Percentiles rank a stretch among this genome's conserved stretches.
These are phyloP conservation scores for Rugonectria rugulosa DNA, from an alignment of 2,329 filamentous ascomycete genomes.

Conservation along the genomic window DNA sequence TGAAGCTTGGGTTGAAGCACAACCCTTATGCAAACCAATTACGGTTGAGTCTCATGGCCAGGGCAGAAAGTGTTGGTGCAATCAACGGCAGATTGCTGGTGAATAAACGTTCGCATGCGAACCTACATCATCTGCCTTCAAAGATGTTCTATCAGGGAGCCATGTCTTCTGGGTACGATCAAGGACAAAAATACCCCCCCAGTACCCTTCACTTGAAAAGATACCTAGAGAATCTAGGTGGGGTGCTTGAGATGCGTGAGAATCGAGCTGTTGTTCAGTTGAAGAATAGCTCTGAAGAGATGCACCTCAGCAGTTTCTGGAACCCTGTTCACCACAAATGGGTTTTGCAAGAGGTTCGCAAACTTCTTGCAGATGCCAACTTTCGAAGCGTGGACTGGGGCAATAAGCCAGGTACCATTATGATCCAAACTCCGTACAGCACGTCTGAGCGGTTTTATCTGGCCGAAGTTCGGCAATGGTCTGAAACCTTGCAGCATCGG, in stretches of 20 bases:
- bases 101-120: conserved; percentile 48
- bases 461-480: conserved; percentile 38
- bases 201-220: conserved; percentile 39
- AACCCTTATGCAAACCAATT: conserved; percentile 46
- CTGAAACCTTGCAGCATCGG: conserved; percentile 37
- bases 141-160: conserved; percentile 49
- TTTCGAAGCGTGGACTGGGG: conserved; percentile 43
- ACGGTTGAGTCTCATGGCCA: conserved; percentile 48
- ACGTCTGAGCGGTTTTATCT: conserved; percentile 47
- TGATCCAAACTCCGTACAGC: conserved; percentile 55
- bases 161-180: conserved; percentile 46
- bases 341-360: conserved; percentile 43
- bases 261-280: conserved; percentile 49
- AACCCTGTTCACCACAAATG: conserved; percentile 50
- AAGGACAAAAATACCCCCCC: conserved; percentile 35
- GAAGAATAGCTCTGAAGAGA: conserved; percentile 36
- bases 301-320: conserved; percentile 47
- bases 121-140: conserved; percentile 51
- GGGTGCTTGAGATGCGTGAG: conserved; percentile 32
- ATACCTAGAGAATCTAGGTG: conserved; percentile 40
- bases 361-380: conserved; percentile 40
- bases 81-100: conserved; percentile 44
- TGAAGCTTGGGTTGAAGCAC: conserved; percentile 31
- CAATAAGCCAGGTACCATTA: conserved; percentile 44
- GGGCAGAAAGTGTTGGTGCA: conserved; percentile 44